Evolutionary conservation across 257 asterid genomes (phyloP).

Genomic region (Petrea volubilis): DNA sequence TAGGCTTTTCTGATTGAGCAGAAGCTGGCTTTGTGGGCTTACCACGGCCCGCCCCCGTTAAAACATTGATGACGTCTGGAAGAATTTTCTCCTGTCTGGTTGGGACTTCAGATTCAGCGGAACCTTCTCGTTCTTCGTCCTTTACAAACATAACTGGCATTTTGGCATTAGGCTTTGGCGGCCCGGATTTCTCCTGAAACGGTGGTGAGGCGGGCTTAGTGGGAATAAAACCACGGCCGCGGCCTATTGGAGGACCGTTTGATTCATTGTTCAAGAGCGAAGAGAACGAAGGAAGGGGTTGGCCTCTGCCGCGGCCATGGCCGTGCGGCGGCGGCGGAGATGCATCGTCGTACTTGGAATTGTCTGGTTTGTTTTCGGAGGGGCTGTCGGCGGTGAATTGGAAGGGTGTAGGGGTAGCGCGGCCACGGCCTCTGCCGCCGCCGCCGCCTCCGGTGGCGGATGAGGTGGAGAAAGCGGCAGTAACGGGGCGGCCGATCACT

Average conservation of each 20-base stretch:
- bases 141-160: constrained; percentile 26
- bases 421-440: constrained; percentile 50
- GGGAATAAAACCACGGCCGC: constrained; percentile 49
- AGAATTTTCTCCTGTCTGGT: constrained; percentile 19
- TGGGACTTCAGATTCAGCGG: constrained; percentile 20
- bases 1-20: constrained; percentile 32
- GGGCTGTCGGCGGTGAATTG: constrained; percentile 32
- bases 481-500: constrained; percentile 39
- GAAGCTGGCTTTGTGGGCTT: constrained; percentile 34
- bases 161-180: constrained; percentile 25
- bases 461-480: constrained; percentile 55
- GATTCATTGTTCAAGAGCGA: constrained; percentile 38
- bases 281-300: constrained; percentile 41
- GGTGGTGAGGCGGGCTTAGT: constrained; percentile 23
- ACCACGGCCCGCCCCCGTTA: constrained; percentile 76
- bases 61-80: constrained; percentile 24
- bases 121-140: constrained; percentile 24
- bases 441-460: constrained; percentile 43
- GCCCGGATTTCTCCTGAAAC: constrained; percentile 17
- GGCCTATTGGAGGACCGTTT: constrained; percentile 27
- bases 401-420: constrained; percentile 46
- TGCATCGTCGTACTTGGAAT: constrained; percentile 27
- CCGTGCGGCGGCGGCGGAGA: constrained; percentile 45
- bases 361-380: constrained; percentile 25
- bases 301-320: constrained; percentile 70